Percentiles rank a stretch among this genome's conserved stretches.
Conservation (phyloP, 371 early-diverging fungal genomes). For the Apophysomyces ossiformis region DNA sequence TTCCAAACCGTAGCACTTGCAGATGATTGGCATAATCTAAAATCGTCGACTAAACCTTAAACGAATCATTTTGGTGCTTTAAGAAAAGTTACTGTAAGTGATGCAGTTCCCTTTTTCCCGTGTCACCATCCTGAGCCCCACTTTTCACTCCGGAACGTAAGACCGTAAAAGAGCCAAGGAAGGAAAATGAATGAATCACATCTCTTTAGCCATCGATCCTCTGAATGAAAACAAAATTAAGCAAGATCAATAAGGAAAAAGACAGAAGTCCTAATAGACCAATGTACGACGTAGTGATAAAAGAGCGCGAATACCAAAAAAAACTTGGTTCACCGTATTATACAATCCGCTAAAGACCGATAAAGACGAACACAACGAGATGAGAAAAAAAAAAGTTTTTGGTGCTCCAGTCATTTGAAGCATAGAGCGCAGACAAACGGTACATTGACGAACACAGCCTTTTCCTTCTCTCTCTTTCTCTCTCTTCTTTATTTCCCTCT, state of each 20-base stretch:
- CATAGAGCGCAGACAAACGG: background rate
- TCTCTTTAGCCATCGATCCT: no score
- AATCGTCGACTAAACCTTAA: conserved; percentile 6
- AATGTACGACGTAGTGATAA: conserved; percentile 1
- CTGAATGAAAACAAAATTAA: background rate
- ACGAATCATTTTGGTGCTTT: conserved; percentile 3
- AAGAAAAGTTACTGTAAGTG: conserved; percentile 7
- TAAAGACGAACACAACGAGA: conserved; percentile 9
- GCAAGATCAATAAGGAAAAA: background rate
- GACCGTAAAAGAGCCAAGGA: background rate
- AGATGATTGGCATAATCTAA: conserved; percentile 6
- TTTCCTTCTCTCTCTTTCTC: conserved; percentile 11
- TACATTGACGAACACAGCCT: background rate
- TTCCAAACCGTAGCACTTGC: conserved; percentile 4
- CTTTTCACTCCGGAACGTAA: background rate
- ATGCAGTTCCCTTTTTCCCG: background rate
- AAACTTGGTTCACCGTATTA: background rate
- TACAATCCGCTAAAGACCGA: conserved; percentile 8
- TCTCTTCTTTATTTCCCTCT: conserved; percentile 5
- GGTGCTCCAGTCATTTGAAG: conserved; percentile 3
- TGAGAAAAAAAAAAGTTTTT: conserved; percentile 8
- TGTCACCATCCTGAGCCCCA: background rate
- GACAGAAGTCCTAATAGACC: background rate
- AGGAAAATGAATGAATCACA: background rate
- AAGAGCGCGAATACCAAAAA: background rate